Base-by-base conservation (phyloP, 768 basidiomycete genomes). In the Pholiota microspora region DNA sequence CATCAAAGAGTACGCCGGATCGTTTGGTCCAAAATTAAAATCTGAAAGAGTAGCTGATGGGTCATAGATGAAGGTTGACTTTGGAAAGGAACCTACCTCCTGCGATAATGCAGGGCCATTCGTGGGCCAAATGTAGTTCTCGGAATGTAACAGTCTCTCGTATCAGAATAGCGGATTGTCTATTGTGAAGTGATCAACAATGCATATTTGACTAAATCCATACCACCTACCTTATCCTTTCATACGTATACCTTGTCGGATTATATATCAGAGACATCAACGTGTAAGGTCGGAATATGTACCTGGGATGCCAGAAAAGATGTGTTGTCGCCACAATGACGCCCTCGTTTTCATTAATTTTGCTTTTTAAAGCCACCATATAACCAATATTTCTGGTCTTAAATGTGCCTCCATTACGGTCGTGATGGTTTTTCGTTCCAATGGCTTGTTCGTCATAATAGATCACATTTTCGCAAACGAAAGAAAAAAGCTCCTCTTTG, bases 291-390 rank as follows among this genome's bases (percentile, higher is more conserved):
- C 40, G 29, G 50, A 4, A 18, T 8, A 73, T 81, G 54, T 70
- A 93, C 85, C 79, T 81, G 4, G 94, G 94, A 70, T 96, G 94
- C 95, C 95, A 98, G 69, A 97, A 98, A 21, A 96, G 74, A 73
- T 98, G 95, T 0, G 94, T 94, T 0, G 95, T 97, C 2, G 84
- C 92, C 12, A 95, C 72, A 35, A 96, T 72, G 29, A 92, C 68
- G 3, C 94, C 92, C 34, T 74, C 70, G 6, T 64, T 55, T 24
- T 71, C 62, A 13, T 74, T 61, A 7, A 68, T 70, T 5, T 71
- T 66, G 42, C 71, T 72, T 59, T 76, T 73, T 49, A 98, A 71
- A 0, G 87, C 88, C 16, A 91, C 79, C 25, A 98, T 68, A 46
- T 82, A 79, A 2, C 81, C 93, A 47, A 97, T 86, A 65, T 97